phyloP scores from a whole-genome alignment of 768 basidiomycete genomes.

The Hortiboletus flavorubellus region DNA sequence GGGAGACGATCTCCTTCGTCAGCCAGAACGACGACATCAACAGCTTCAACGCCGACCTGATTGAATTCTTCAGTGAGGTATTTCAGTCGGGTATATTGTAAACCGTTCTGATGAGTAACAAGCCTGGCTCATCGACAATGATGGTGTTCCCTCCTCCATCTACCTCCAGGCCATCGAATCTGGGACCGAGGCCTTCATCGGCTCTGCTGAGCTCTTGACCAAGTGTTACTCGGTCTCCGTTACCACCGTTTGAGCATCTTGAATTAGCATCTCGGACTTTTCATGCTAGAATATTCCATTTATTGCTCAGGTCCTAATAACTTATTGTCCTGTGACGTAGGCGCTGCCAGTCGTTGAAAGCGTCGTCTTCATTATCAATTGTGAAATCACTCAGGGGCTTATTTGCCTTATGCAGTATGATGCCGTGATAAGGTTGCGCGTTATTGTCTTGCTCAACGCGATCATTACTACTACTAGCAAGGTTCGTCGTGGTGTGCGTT shows the following conservation, averaged over 20 bases:
- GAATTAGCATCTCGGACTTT: not conserved
- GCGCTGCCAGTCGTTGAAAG: too few relatives aligned
- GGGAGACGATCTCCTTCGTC: conserved; percentile 57
- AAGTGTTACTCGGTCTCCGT: conserved; percentile 40
- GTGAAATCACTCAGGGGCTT: conserved; percentile 9
- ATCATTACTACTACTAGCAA: not conserved
- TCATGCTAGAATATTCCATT: not conserved
- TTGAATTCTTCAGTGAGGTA: conserved; percentile 50
- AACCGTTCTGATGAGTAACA: not conserved
- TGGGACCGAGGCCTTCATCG: conserved; percentile 54
- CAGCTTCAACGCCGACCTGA: conserved; percentile 50
- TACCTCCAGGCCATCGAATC: conserved; percentile 53
- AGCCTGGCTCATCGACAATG: conserved; percentile 45
- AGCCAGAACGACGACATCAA: conserved; percentile 45
- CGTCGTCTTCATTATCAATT: not conserved
- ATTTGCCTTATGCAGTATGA: conserved; percentile 3
- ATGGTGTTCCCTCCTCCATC: conserved; percentile 48
- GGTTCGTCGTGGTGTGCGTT: conserved; percentile 2
- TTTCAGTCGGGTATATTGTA: not conserved
- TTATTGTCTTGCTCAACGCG: conserved; percentile 25
- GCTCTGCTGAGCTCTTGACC: conserved; percentile 45
- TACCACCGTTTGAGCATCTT: conserved; percentile 4
- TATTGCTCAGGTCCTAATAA: not conserved
- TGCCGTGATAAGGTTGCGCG: conserved; percentile 1
- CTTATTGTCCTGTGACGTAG: not conserved